Conservation (phyloP, 805 yeast species). For the Lipomyces chichibuensis region DNA sequence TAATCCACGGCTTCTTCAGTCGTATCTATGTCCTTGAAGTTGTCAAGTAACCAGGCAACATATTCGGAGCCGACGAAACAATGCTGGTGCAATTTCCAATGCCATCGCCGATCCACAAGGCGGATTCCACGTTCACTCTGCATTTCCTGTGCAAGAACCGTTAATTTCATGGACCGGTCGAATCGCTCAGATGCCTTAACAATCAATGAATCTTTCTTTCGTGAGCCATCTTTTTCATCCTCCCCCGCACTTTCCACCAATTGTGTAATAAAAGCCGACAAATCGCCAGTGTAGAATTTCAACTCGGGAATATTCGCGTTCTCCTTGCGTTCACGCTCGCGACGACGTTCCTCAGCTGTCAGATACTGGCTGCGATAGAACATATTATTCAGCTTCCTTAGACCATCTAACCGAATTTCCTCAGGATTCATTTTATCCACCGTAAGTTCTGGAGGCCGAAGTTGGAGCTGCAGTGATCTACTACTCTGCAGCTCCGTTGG, state of each 20-base stretch:
- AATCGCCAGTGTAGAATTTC: conserved; percentile 82
- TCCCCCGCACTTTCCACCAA: conserved; percentile 51
- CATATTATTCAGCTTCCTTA: conserved; percentile 62
- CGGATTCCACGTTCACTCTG: conserved; percentile 63
- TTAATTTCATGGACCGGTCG: conserved; percentile 54
- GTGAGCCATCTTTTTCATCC: conserved; percentile 36
- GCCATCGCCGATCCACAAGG: conserved; percentile 86
- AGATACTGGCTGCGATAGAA: conserved; percentile 62
- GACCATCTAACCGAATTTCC: conserved; percentile 90
- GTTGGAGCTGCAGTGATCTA: conserved; percentile 43
- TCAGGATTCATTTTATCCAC: conserved; percentile 71
- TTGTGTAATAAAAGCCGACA: conserved; percentile 65
- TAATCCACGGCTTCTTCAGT: conserved; percentile 80
- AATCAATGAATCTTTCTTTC: conserved; percentile 47
- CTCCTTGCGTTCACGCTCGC: conserved; percentile 36
- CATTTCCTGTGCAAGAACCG: conserved; percentile 63
- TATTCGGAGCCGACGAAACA: conserved; percentile 85
- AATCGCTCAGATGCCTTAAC: conserved; percentile 46
- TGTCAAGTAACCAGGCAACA: conserved; percentile 81
- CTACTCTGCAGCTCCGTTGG: conserved; percentile 71
- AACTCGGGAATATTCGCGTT: conserved; percentile 71
- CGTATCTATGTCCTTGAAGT: conserved; percentile 75
- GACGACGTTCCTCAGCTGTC: conserved; percentile 47
- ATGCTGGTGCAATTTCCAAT: conserved; percentile 72
- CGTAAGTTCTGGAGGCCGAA: conserved; percentile 17